Conservation (phyloP, 2,329 filamentous ascomycete genomes). For the Colletotrichum sp. region DNA sequence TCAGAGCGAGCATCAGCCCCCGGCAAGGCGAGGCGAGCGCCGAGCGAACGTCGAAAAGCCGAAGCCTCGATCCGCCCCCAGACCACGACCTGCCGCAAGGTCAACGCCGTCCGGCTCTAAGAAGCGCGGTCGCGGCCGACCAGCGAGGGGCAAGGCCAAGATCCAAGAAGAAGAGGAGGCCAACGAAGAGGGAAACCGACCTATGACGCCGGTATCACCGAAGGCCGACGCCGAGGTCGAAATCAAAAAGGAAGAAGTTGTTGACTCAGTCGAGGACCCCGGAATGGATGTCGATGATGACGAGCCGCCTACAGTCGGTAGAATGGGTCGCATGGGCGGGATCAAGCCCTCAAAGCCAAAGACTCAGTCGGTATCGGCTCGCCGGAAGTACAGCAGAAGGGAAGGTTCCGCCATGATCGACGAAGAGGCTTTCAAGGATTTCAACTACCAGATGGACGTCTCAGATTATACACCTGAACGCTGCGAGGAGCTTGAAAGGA, state of each 20-base stretch:
- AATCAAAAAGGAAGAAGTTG: constrained; percentile 33
- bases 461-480: constrained; percentile 90
- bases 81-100: constrained; percentile 25
- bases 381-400: constrained; percentile 83
- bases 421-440: constrained; percentile 87
- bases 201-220: constrained; percentile 18
- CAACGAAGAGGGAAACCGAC: constrained; percentile 21
- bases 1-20: constrained; percentile 94
- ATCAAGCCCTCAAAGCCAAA: constrained; percentile 58
- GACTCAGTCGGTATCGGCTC: constrained; percentile 80
- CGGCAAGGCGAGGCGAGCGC: constrained; percentile 84
- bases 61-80: constrained; percentile 44
- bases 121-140: constrained; percentile 45
- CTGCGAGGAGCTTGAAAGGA: constrained; percentile 91
- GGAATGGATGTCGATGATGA: constrained; percentile 40
- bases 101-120: constrained; percentile 36
- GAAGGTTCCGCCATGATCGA: constrained; percentile 83
- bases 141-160: constrained; percentile 40
- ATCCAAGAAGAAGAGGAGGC: constrained; percentile 40
- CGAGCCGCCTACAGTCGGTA: constrained; percentile 34
- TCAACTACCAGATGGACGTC: constrained; percentile 87
- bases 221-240: constrained; percentile 39
- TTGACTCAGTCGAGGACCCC: constrained; percentile 58
- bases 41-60: constrained; percentile 65
- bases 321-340: constrained; percentile 53